Evolutionary conservation across 192 early-diverging fungal genomes (phyloP).

Genomic region (Coemansia sp.): DNA sequence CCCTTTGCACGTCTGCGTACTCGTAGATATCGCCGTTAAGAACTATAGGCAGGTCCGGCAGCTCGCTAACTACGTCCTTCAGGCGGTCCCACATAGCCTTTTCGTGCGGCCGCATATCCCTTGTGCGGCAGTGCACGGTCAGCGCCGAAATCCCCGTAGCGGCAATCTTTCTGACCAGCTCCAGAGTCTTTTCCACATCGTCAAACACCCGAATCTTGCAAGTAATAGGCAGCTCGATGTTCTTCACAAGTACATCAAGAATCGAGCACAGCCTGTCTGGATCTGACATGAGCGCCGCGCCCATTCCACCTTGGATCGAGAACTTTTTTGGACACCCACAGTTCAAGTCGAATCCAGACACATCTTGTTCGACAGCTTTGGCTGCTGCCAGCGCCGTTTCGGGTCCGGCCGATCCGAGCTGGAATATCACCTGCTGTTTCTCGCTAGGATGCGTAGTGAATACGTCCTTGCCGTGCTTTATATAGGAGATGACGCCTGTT

Average conservation of each 20-base stretch:
- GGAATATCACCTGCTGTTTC: constrained; percentile 79
- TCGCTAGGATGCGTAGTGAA: constrained; percentile 82
- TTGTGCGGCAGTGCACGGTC: constrained; percentile 85
- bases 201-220: constrained; percentile 87
- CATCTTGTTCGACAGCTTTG: constrained; percentile 79
- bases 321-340: constrained; percentile 98
- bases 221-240: constrained; percentile 76
- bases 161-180: constrained; percentile 80
- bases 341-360: constrained; percentile 92
- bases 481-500: constrained; percentile 79
- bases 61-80: constrained; percentile 66
- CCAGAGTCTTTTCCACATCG: constrained; percentile 75
- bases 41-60: constrained; percentile 79
- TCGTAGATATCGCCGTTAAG: constrained; percentile 90
- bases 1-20: constrained; percentile 62
- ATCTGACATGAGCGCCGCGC: constrained; percentile 82
- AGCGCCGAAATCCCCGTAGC: constrained; percentile 84
- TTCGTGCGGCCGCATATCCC: constrained; percentile 74
- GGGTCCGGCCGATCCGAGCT: constrained; percentile 89
- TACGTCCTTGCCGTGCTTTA: constrained; percentile 60
- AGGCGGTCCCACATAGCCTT: constrained; percentile 86
- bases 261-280: constrained; percentile 84
- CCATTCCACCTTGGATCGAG: constrained; percentile 92
- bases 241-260: constrained; percentile 69
- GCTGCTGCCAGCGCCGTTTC: constrained; percentile 87